A percentile compares a stretch with the other conserved stretches of the same genome.
These are phyloP conservation scores for Iberis pinnata DNA, from an alignment of 345 rosid genomes.

Conservation along the genomic window DNA sequence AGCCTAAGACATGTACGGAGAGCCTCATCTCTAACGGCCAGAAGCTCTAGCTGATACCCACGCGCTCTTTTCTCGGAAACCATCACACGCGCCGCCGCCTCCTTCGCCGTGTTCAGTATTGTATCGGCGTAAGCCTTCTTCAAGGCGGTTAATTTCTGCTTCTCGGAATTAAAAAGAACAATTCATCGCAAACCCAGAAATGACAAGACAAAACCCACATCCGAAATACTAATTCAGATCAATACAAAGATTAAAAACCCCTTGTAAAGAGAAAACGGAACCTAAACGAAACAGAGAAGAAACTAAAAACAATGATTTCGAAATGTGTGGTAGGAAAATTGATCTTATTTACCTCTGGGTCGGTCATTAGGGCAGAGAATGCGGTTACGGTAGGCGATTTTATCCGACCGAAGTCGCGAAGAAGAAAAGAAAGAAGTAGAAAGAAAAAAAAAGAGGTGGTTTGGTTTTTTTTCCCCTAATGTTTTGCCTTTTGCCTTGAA, in stretches of 20 bases:
- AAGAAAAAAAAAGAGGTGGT: conserved; percentile 21
- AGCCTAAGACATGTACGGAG: conserved; percentile 70
- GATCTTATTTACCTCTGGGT: conserved; percentile 29
- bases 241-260: conserved; percentile 5
- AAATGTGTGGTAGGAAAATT: too few relatives aligned
- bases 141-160: conserved; percentile 74
- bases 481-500: conserved; percentile 20
- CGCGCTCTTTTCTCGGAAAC: conserved; percentile 69
- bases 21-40: conserved; percentile 61
- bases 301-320: neutral
- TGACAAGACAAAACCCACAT: conserved; percentile 23
- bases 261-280: conserved; percentile 11
- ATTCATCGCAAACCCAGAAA: conserved; percentile 24
- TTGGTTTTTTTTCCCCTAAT: conserved; percentile 5
- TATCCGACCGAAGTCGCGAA: conserved; percentile 19
- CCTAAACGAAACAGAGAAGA: conserved; percentile 30
- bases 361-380: conserved; percentile 29
- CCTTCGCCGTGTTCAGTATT: conserved; percentile 78
- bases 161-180: too few relatives aligned
- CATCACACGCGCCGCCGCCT: conserved; percentile 85
- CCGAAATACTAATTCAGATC: conserved; percentile 5
- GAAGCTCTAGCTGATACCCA: conserved; percentile 62
- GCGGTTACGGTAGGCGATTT: conserved; percentile 12
- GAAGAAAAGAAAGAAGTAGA: too few relatives aligned
- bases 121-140: conserved; percentile 95